Percentiles rank a stretch among this genome's conserved stretches.
phyloP scores from a whole-genome alignment of 2,329 filamentous ascomycete species.

The Fusarium secorum region DNA sequence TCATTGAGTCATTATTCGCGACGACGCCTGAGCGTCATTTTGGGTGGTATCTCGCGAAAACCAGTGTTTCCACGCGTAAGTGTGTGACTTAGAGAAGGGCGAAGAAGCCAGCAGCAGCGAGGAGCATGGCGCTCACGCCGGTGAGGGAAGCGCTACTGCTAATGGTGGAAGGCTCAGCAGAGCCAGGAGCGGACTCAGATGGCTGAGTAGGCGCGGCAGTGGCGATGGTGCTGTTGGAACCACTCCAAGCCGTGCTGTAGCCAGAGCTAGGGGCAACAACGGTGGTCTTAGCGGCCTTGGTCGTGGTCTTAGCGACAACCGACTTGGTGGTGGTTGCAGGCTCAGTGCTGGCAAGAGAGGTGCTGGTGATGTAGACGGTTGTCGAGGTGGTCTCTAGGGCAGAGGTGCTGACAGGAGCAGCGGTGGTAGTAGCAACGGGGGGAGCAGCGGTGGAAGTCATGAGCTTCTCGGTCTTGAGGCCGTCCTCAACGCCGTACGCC shows the following conservation, averaged over 20 bases:
- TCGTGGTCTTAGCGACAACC: conserved; percentile 30
- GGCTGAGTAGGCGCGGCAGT: conserved; percentile 40
- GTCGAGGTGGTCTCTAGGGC: conserved; percentile 39
- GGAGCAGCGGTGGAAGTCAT: conserved; percentile 38
- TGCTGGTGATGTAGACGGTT: conserved; percentile 40
- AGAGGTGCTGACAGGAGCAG: conserved; percentile 38
- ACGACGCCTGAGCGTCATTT: conserved; percentile 39
- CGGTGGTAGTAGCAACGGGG: conserved; percentile 14
- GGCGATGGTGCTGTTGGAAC: conserved; percentile 46
- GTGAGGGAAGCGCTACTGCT: conserved; percentile 44
- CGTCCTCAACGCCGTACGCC: conserved; percentile 58
- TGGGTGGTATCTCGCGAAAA: background rate
- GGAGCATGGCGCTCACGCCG: conserved; percentile 49
- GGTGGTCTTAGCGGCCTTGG: conserved; percentile 40
- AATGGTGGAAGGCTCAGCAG: conserved; percentile 33
- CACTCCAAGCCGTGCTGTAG: conserved; percentile 44
- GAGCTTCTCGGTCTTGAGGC: conserved; percentile 50
- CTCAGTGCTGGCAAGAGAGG: conserved; percentile 24
- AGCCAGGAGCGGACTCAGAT: conserved; percentile 25
- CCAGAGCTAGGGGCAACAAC: conserved; percentile 40
- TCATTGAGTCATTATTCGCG: conserved; percentile 49
- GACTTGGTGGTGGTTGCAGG: conserved; percentile 38
- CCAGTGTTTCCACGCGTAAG: conserved; percentile 38
- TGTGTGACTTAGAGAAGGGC: conserved; percentile 47
- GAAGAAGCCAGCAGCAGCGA: conserved; percentile 48